Evolutionary conservation across 176 grass and related monocot genomes (phyloP).

Genomic region (Bromus sterilis): DNA sequence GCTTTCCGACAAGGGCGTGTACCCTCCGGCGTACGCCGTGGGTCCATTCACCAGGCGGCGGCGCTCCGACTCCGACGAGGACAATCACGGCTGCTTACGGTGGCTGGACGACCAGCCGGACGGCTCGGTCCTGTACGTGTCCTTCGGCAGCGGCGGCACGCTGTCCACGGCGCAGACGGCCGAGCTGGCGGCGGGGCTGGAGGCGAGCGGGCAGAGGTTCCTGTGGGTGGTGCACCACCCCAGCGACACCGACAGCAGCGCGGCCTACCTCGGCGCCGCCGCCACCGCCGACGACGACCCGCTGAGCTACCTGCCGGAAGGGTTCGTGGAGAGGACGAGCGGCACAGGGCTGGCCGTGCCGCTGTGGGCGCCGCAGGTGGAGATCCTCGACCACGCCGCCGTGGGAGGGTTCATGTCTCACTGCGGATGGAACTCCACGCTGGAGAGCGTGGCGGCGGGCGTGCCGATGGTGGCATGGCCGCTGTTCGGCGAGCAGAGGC

Average conservation of each 20-base stretch:
- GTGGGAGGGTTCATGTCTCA: conserved; percentile 42
- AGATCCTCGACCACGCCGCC: conserved; percentile 28
- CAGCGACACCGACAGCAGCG: conserved; percentile 13
- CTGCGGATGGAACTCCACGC: conserved; percentile 54
- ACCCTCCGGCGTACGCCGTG: conserved; percentile 34
- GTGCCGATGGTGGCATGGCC: conserved; percentile 54
- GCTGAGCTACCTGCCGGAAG: conserved; percentile 13
- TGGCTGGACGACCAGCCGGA: conserved; percentile 71
- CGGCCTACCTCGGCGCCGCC: neutral
- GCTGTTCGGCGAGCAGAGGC: conserved; percentile 52
- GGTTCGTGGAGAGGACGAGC: conserved; percentile 24
- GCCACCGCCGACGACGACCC: neutral
- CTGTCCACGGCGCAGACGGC: conserved; percentile 32
- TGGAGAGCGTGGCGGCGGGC: conserved; percentile 33
- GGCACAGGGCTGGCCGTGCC: conserved; percentile 16
- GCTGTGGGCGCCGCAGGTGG: conserved; percentile 46
- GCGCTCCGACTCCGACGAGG: neutral
- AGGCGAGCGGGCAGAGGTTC: conserved; percentile 56
- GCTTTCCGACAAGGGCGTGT: conserved; percentile 7
- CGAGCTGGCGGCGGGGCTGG: conserved; percentile 56
- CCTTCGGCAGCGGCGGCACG: conserved; percentile 58
- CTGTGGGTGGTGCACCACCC: conserved; percentile 52
- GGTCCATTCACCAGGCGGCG: conserved; percentile 27
- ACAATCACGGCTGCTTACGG: conserved; percentile 18
- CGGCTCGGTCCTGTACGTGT: conserved; percentile 59